Percentiles rank a stretch among this genome's conserved stretches.
Evolutionary conservation across 2,329 filamentous ascomycete species (phyloP).

Genomic region (Trichoderma sp.): DNA sequence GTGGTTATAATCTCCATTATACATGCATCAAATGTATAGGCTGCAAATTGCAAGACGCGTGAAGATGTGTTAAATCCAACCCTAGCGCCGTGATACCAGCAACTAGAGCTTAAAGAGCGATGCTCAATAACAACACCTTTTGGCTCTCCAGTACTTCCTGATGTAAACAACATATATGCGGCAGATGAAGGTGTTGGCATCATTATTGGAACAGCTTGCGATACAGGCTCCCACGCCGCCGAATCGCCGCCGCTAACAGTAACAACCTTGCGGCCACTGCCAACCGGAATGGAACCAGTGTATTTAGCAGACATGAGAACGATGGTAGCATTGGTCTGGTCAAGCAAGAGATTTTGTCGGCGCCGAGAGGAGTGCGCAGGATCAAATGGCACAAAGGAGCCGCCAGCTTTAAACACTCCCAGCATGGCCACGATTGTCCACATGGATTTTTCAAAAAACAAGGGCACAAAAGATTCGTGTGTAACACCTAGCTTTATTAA

Average conservation of each 20-base stretch:
- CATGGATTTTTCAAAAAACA: constrained; percentile 29
- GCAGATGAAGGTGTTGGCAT: no score
- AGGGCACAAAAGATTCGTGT: constrained; percentile 30
- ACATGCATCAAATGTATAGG: constrained; percentile 21
- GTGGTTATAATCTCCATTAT: constrained; percentile 11
- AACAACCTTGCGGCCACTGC: no score
- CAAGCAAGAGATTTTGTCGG: neutral
- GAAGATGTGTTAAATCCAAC: constrained; percentile 18
- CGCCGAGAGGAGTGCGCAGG: neutral
- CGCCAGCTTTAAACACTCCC: constrained; percentile 29
- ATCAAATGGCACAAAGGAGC: constrained; percentile 26
- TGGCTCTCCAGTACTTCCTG: no score
- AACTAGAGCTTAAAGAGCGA: no score
- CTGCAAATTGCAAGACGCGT: constrained; percentile 34
- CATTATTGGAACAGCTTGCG: no score
- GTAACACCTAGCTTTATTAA: constrained; percentile 24
- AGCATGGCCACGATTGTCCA: constrained; percentile 25
- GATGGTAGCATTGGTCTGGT: neutral
- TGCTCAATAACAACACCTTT: no score
- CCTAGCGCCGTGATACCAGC: no score
- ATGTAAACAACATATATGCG: no score
- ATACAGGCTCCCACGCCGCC: no score
- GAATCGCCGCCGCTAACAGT: no score
- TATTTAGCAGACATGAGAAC: constrained; percentile 28
- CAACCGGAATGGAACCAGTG: constrained; percentile 19